phyloP scores from a whole-genome alignment of 2,329 filamentous ascomycete genomes.

The Hypoxylon sp. region DNA sequence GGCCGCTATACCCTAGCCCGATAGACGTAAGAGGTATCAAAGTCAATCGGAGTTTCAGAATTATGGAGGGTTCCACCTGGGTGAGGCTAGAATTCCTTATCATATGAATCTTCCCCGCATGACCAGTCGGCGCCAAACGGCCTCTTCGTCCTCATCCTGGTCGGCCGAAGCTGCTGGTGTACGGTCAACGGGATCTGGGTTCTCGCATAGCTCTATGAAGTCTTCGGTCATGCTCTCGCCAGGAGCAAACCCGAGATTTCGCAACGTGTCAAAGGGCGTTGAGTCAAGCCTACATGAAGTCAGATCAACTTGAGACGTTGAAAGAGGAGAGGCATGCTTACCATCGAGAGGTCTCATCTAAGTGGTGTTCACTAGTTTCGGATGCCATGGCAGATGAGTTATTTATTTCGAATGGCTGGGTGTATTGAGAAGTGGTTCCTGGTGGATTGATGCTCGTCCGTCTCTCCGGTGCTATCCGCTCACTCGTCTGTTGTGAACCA shows the following conservation, averaged over 20 bases:
- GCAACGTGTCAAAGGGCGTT: conserved; percentile 50
- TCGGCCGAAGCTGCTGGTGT: conserved; percentile 44
- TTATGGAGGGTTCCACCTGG: not conserved
- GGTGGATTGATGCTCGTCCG: conserved; percentile 30
- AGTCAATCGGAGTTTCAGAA: not conserved
- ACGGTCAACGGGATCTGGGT: conserved; percentile 51
- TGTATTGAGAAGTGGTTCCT: conserved; percentile 28
- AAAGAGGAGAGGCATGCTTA: conserved; percentile 29
- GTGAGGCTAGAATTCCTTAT: not conserved
- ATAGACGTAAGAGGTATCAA: conserved; percentile 2
- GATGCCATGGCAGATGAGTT: conserved; percentile 21
- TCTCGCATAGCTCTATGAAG: conserved; percentile 52
- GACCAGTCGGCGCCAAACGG: conserved; percentile 52
- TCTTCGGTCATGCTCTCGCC: conserved; percentile 52
- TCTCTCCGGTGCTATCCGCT: conserved; percentile 34
- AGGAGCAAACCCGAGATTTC: conserved; percentile 52
- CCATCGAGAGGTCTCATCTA: conserved; percentile 49
- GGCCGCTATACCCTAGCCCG: not conserved
- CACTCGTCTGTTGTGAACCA: conserved; percentile 28
- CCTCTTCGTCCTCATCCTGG: conserved; percentile 53
- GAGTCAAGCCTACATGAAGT: conserved; percentile 49
- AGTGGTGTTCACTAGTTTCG: conserved; percentile 34
- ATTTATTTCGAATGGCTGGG: conserved; percentile 28
- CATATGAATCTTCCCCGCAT: conserved; percentile 52
- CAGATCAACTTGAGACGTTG: conserved; percentile 19